Conservation (phyloP, 805 yeast genomes). For the Candida mattraensis region DNA sequence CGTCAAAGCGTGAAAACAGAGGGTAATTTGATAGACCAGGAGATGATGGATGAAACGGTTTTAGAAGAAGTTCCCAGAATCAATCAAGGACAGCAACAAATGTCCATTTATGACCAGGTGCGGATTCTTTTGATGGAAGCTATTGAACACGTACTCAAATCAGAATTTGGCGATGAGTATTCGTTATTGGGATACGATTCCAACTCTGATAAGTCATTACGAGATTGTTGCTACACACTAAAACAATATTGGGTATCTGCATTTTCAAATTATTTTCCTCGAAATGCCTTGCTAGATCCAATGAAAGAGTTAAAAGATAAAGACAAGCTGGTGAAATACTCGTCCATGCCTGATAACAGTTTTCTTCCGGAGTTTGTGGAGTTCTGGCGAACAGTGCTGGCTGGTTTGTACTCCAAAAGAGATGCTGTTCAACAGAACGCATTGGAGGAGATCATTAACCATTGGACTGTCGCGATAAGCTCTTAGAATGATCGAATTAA, state of each 20-base stretch:
- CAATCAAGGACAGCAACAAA: constrained; percentile 18
- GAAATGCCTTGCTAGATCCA: constrained; percentile 18
- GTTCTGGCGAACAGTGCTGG: constrained; percentile 53
- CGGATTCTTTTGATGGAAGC: constrained; percentile 42
- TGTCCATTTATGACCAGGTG: constrained; percentile 44
- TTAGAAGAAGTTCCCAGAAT: constrained; percentile 1
- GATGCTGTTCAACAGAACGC: constrained; percentile 32
- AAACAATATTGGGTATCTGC: constrained; percentile 55
- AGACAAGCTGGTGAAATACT: constrained; percentile 18
- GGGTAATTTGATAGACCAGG: constrained; percentile 12
- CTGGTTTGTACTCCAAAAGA: constrained; percentile 41
- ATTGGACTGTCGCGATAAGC: constrained; percentile 16
- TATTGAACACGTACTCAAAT: constrained; percentile 50
- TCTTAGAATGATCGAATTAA: not conserved
- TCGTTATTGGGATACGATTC: constrained; percentile 50
- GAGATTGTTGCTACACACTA: constrained; percentile 43
- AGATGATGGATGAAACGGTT: constrained; percentile 15
- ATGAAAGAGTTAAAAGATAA: constrained; percentile 18
- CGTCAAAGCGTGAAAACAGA: not conserved
- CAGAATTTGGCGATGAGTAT: constrained; percentile 58
- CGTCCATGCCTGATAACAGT: constrained; percentile 29
- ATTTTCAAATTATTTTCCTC: constrained; percentile 49
- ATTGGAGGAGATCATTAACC: constrained; percentile 23
- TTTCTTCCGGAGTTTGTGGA: constrained; percentile 41
- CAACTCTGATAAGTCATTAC: constrained; percentile 34